Evolutionary conservation across 495 filamentous ascomycete species (phyloP), one percentile per base, ranked within the genome.

Genomic region (Entonaema liquescens): DNA sequence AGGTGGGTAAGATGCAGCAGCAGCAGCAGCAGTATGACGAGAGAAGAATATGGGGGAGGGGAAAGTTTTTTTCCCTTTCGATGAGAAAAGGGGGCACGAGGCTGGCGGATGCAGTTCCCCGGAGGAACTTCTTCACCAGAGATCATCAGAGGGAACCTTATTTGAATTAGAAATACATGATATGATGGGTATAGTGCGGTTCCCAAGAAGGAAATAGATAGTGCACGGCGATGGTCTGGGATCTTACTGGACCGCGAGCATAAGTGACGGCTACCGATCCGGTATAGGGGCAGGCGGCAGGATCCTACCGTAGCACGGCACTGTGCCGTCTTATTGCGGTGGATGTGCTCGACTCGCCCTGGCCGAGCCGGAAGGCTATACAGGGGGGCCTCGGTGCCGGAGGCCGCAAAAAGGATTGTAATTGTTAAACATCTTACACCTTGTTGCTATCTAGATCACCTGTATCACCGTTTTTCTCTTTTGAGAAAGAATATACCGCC

Each of bases 311-410:
- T 35, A 63, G 23, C 15, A 31, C 31, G 23, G 31, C n/a, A 50
- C 68, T 70, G 33, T 29, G 68, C 68, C 62, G 68, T 56, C 54
- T 29, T 33, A n/a, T 12, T 62, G 42, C 66, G 42, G 23, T 25
- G 25, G 40, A 12, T 21, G 28, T 49, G 23, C 19, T 26, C 33
- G 12, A 44, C 17, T 19, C 13, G 23, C 47, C 55, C 47, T 35
- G 29, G 5, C 53, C 17, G 29, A 56, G 42, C 67, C 54, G 60
- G 67, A 33, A 60, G 53, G n/a, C 2, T 33, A 56, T 31, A 35
- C n/a, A 29, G 17, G 36, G 11, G 31, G 23, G 15, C 3, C 29
- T 35, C 53, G 29, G 53, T 21, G 29, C 17, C 53, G 53, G 53
- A 33, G 29, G 5, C 31, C 31, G 11, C 31, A 7, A 33, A 33